Evolutionary conservation across 768 basidiomycete species (phyloP).

Genomic region (Phanerodontia chrysosporium): DNA sequence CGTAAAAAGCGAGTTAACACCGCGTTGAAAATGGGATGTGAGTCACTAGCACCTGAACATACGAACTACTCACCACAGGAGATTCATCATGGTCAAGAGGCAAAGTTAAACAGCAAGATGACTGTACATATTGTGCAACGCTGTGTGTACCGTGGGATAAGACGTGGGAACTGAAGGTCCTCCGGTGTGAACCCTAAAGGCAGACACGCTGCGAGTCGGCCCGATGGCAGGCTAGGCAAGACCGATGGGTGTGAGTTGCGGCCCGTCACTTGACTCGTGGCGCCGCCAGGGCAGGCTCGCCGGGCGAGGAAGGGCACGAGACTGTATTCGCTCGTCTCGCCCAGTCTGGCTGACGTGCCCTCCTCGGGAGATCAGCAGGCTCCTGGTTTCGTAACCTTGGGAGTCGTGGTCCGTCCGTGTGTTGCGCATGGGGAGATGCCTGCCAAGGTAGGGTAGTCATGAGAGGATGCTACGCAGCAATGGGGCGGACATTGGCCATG

Average conservation of each 20-base stretch:
- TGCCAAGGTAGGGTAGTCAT: background rate
- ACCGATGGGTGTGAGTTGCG: background rate
- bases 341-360: background rate
- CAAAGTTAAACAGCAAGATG: no score
- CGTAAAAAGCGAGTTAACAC: no score
- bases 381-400: background rate
- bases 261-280: background rate
- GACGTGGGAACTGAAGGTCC: background rate
- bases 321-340: background rate
- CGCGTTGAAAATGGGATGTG: no score
- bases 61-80: no score
- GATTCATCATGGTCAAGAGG: no score
- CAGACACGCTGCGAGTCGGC: background rate
- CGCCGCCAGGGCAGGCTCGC: background rate
- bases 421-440: background rate
- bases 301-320: background rate
- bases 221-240: background rate
- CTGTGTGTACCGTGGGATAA: no score
- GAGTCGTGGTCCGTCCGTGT: background rate
- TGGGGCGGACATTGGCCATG: background rate
- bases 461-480: background rate
- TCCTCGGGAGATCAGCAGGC: constrained; percentile 1
- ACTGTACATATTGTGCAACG: no score
- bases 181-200: background rate
- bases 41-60: no score